Evolutionary conservation across 768 basidiomycete genomes (phyloP), one percentile per base, ranked within the genome.

Genomic region (Lyophyllum decastes): DNA sequence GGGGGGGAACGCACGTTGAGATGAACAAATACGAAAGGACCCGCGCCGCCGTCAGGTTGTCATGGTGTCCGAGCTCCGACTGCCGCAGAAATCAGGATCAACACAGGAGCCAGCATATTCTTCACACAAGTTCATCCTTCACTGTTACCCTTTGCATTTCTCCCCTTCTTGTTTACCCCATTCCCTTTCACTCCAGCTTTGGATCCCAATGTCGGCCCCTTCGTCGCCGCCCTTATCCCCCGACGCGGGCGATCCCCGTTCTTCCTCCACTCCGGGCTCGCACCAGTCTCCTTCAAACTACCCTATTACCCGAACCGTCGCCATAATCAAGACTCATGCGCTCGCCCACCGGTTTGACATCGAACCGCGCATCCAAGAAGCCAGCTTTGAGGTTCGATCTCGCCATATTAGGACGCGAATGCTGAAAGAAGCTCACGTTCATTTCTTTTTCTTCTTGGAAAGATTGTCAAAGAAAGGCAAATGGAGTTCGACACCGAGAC

Each of bases 401-500:
- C 54, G 49, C 56, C 22, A 49, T 51, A 54, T 60, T 48, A 33
- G 47, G 38, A 55, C 43, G 52, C 60, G n/a, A 41, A 7, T 41
- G n/a, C 40, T 16, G 8, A 57, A 57, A 57, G 49, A 55, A 43
- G 41, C 34, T 58, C 49, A 52, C 53, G 63, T 70, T 48, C 48
- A 52, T 63, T 35, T 61, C 56, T n/a, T 19, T 41, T 41, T 40
- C 60, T 48, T 54, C 35, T 21, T 59, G 58, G 43, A 60, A 27
- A 89, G 89, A 91, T 94, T 65, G 84, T 91, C 57, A 94, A 94
- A 72, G 92, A 93, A 71, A 76, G 92, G 19, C 91, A 92, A 70
- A 91, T 94, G 88, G 90, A 90, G 62, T 93, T 94, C 64, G 91
- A 93, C 66, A 82, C 84, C 16, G 92, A 93, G 65, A 83, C 87